Evolutionary conservation across 73 alveolate species (phyloP).

Genomic region (Paramecium primaurelia): DNA sequence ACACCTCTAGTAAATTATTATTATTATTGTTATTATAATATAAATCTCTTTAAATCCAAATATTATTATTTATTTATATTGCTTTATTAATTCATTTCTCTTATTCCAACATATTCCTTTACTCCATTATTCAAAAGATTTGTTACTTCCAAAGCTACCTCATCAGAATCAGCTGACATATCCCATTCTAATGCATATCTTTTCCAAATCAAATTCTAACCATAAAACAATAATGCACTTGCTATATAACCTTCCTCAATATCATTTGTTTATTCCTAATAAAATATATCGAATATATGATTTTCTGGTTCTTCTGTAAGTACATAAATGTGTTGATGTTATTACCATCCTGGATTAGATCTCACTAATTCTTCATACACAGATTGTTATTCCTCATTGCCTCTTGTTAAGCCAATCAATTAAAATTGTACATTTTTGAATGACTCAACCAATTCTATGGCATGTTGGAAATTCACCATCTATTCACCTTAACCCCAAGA

Average conservation of each 20-base stretch:
- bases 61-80: background rate
- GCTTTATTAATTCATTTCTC: background rate
- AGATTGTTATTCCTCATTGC: background rate
- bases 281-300: background rate
- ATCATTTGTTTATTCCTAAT: background rate
- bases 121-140: background rate
- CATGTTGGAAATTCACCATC: conserved; percentile 27
- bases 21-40: background rate
- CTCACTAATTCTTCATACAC: conserved; percentile 8
- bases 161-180: conserved; percentile 5
- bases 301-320: background rate
- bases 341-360: conserved; percentile 21
- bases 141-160: background rate
- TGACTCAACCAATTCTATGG: conserved; percentile 12
- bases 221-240: conserved; percentile 11
- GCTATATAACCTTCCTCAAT: background rate
- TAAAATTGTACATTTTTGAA: background rate
- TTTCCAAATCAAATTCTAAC: conserved; percentile 12
- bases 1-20: background rate
- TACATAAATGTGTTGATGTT: background rate
- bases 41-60: background rate
- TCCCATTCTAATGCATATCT: background rate
- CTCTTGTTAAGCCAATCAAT: background rate
- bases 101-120: background rate
- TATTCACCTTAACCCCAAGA: conserved; percentile 41